These are phyloP conservation scores for Pulveroboletus sp. DNA, from an alignment of 768 basidiomycete genomes.

Conservation along the genomic window DNA sequence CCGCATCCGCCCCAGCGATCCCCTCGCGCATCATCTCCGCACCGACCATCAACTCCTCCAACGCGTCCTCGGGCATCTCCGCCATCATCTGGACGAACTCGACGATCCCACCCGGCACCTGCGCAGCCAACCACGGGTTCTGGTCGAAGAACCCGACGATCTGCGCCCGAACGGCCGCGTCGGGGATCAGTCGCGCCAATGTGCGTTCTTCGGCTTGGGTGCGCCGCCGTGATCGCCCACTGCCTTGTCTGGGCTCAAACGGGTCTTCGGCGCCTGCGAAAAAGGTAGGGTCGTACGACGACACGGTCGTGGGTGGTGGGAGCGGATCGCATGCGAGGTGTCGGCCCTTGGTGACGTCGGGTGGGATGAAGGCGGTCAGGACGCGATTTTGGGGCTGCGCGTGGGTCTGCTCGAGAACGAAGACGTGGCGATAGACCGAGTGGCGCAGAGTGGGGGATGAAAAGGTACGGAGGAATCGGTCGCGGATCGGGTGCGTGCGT, in stretches of 20 bases:
- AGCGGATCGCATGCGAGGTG: slow-evolving; percentile 82
- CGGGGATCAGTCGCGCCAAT: slow-evolving; percentile 55
- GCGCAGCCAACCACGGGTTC: slow-evolving; percentile 48
- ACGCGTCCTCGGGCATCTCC: slow-evolving; percentile 52
- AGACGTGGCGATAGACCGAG: slow-evolving; percentile 69
- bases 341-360: slow-evolving; percentile 45
- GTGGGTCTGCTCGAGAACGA: slow-evolving; percentile 66
- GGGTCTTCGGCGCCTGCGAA: slow-evolving; percentile 63
- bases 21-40: slow-evolving; percentile 38
- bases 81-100: slow-evolving; percentile 57
- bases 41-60: slow-evolving; percentile 56
- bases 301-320: slow-evolving; percentile 62
- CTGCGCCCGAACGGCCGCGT: slow-evolving; percentile 53
- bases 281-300: slow-evolving; percentile 67
- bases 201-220: slow-evolving; percentile 46
- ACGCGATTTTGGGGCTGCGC: slow-evolving; percentile 35
- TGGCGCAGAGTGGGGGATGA: slow-evolving; percentile 38
- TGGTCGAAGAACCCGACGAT: slow-evolving; percentile 60
- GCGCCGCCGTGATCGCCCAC: slow-evolving; percentile 34
- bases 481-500: slow-evolving; percentile 30
- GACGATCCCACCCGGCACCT: slow-evolving; percentile 62
- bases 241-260: slow-evolving; percentile 25
- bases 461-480: slow-evolving; percentile 37
- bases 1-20: slow-evolving; percentile 21
- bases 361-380: slow-evolving; percentile 71